Evolutionary conservation across 1,284 basidiomycete species (phyloP), one percentile per base, ranked within the genome.

Genomic region (Trametes hirsuta): DNA sequence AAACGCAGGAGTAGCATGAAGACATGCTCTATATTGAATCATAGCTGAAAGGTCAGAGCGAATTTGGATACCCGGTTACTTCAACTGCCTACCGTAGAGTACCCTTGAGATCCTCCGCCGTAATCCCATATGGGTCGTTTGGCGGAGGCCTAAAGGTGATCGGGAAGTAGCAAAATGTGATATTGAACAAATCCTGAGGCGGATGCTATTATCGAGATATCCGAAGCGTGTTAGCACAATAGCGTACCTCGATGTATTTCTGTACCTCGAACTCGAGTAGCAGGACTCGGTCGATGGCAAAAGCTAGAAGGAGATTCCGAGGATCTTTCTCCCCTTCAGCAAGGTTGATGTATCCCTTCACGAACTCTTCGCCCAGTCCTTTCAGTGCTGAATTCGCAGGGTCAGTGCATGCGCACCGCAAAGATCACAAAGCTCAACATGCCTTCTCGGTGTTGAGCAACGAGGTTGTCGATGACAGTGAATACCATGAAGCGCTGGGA

Each of bases 111-210:
- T 98, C 93, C 45, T 97, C 93, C 0, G 93, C 83, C 1, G 89
- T 93, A 64, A 99, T 97, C 6, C 93, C 92, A 73, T 97, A 97
- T 3, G 95, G 94, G 71, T 98, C 96, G 68, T 96, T 91, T 0
- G 95, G 92, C 6, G 96, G 95, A 11, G 96, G 95, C 53, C 92
- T 86, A 79, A 98, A 99, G 0, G 95, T 95, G 66, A 99, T 99
- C 1, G 97, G 97, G 76, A 98, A 99, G 76, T 99, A 99, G 76
- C 97, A 99, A 75, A 96, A 99, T 0, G 91, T 93, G 70, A 98
- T 88, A 71, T 99, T 94, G 77, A 97, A 99, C 60, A 99, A 80
- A 58, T 90, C 85, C 94, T 97, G 68, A 3, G n/a, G 5, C 34
- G 35, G 18, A 50, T 34, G 36, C 37, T 9, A 3, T 18, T 22